Base-by-base conservation (phyloP, 2,329 filamentous ascomycete genomes). In the Neodidymelliopsis sp. region DNA sequence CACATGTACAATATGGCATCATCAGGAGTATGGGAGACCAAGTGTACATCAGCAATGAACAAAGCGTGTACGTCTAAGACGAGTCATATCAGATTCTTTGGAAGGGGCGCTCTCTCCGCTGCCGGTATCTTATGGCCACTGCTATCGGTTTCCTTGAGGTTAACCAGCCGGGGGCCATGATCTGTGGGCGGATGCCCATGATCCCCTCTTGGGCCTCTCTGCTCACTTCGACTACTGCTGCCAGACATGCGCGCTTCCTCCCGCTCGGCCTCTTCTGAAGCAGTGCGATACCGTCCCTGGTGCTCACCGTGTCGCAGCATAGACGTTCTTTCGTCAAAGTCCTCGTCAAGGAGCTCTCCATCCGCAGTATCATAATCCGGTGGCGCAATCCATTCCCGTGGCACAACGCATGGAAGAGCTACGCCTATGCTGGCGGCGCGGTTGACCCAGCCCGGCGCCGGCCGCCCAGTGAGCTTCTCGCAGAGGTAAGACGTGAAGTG, bases 401-500 rank as follows among this genome's bases (percentile, higher is more conserved):
- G 90, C 35, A 95, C 89, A 15, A 95, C 82, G 69, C 90, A 95
- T 11, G 90, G 90, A 25, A 95, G 73, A 10, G 88, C 88, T 40
- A 92, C 82, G 28, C 90, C 90, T 55, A 95, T 90, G 60, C 83
- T 87, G n/a, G 90, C 90, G 1, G 90, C 90, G 45, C 90, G 83
- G 66, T 95, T 95, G 43, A 95, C 76, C 88, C 90, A 95, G 13
- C 73, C 74, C 0, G 90, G 90, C 0, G 88, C 88, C 1, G 84
- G 77, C 34, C 83, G 81, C 5, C 86, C 84, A 2, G 89, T 93
- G 44, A 95, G 79, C 58, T 83, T 83, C 68, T 87, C 79, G 72
- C 88, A 91, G 13, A 95, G 80, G 62, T 88, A 84, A 15, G 84
- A 85, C 2, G 90, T 93, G 70, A 95, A 95, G 70, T 95, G 90